Conservation (phyloP, 805 yeast species). For the Myxozyma mucilagina region DNA sequence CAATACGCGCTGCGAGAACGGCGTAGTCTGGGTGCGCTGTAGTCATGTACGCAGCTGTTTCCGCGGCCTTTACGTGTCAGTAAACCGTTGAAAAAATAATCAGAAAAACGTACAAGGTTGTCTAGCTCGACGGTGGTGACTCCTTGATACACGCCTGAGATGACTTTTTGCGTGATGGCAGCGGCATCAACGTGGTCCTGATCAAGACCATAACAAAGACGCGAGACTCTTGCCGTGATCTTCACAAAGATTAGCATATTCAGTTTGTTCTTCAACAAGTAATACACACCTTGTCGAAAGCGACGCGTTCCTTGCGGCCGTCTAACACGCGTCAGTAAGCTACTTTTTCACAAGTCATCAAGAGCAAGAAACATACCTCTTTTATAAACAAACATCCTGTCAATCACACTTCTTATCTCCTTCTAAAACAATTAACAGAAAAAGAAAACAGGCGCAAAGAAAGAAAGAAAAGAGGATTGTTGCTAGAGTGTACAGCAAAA, state of each 20-base stretch:
- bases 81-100: constrained; percentile 35
- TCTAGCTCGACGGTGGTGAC: constrained; percentile 89
- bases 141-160: constrained; percentile 95
- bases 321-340: constrained; percentile 45
- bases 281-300: constrained; percentile 59
- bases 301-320: constrained; percentile 87
- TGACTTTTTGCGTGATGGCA: constrained; percentile 92
- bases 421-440: too few relatives aligned
- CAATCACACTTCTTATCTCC: neutral
- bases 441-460: too few relatives aligned
- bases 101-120: constrained; percentile 29
- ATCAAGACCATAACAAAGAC: constrained; percentile 92
- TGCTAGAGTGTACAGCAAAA: too few relatives aligned
- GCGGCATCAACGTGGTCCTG: constrained; percentile 91
- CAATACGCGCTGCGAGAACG: constrained; percentile 81
- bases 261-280: neutral
- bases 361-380: constrained; percentile 24
- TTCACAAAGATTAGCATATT: constrained; percentile 36
- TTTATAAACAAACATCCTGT: constrained; percentile 11
- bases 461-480: too few relatives aligned
- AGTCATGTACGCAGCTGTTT: constrained; percentile 96
- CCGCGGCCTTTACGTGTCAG: constrained; percentile 61
- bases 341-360: neutral
- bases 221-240: constrained; percentile 91
- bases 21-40: constrained; percentile 98